Percentiles rank a stretch among this genome's conserved stretches.
phyloP scores from a whole-genome alignment of 2,329 filamentous ascomycete species.

The Fusarium setosum region DNA sequence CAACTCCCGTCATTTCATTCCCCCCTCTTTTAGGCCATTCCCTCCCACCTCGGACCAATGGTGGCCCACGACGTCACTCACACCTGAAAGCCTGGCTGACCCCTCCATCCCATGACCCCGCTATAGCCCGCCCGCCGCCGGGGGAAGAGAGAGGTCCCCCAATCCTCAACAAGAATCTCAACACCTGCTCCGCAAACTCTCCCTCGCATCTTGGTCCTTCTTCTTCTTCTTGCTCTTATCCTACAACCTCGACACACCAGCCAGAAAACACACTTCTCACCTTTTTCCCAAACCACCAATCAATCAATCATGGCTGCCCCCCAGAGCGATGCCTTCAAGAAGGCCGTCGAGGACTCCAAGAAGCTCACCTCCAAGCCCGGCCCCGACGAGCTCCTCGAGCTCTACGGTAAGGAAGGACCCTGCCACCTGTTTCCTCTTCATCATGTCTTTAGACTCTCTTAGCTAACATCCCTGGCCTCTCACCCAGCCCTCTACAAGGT shows the following conservation, averaged over 20 bases:
- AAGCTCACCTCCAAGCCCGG: conserved; percentile 74
- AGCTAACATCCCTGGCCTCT: not conserved
- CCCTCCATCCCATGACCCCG: conserved; percentile 39
- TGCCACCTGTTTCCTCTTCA: not conserved
- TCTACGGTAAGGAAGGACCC: conserved; percentile 66
- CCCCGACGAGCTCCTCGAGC: conserved; percentile 73
- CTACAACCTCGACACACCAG: not conserved
- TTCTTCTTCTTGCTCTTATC: not conserved
- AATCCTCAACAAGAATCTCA: conserved; percentile 39
- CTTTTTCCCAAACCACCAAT: not conserved
- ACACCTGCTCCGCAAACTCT: conserved; percentile 28
- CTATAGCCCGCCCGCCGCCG: conserved; percentile 32
- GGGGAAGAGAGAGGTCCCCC: conserved; percentile 10
- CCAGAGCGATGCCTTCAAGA: conserved; percentile 62
- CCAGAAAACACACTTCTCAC: not conserved
- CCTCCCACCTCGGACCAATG: conserved; percentile 14
- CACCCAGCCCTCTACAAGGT: conserved; percentile 68
- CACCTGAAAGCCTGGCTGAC: too few relatives aligned
- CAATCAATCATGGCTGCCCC: conserved; percentile 53
- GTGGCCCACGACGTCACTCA: conserved; percentile 31
- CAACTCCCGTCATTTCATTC: too few relatives aligned
- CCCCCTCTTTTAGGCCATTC: too few relatives aligned
- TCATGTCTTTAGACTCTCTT: not conserved
- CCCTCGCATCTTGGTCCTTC: not conserved
- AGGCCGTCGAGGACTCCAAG: conserved; percentile 71